These are phyloP conservation scores for Aspergillus terreus DNA, from an alignment of 2,329 filamentous ascomycete species.

Conservation along the genomic window DNA sequence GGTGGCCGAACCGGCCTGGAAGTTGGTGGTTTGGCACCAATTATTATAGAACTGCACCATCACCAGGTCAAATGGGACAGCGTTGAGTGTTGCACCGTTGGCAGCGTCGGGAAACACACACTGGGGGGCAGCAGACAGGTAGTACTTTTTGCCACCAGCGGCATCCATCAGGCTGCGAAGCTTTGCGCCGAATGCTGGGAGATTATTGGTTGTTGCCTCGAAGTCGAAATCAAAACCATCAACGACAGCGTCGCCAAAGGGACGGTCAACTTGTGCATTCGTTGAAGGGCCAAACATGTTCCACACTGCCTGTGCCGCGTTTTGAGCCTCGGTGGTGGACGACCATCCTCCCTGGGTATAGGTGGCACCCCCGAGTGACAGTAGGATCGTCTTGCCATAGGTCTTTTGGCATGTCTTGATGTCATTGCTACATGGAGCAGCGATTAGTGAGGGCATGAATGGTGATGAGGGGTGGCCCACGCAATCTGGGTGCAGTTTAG, in stretches of 20 bases:
- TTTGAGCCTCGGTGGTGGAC: conserved; percentile 47
- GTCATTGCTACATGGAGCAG: conserved; percentile 31
- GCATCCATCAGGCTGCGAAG: conserved; percentile 55
- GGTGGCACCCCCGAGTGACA: conserved; percentile 68
- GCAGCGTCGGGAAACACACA: conserved; percentile 63
- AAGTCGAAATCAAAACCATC: conserved; percentile 79
- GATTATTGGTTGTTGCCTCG: conserved; percentile 58
- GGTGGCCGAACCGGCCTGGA: conserved; percentile 37
- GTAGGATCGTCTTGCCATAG: conserved; percentile 64
- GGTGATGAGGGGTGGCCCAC: conserved; percentile 30
- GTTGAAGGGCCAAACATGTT: conserved; percentile 61
- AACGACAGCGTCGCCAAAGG: conserved; percentile 62
- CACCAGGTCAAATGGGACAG: conserved; percentile 57
- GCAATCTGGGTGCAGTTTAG: conserved; percentile 63
- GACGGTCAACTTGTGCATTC: conserved; percentile 47
- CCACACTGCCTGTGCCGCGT: conserved; percentile 63
- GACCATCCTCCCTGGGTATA: conserved; percentile 66
- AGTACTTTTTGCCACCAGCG: conserved; percentile 51
- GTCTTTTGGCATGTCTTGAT: conserved; percentile 57
- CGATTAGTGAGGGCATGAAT: background rate
- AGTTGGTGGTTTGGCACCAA: conserved; percentile 59
- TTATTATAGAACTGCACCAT: conserved; percentile 69
- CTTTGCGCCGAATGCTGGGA: conserved; percentile 57
- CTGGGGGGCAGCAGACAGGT: conserved; percentile 64
- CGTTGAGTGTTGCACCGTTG: conserved; percentile 54